These are phyloP conservation scores for Gentiana straminea DNA, from an alignment of 257 asterid genomes.

Conservation along the genomic window DNA sequence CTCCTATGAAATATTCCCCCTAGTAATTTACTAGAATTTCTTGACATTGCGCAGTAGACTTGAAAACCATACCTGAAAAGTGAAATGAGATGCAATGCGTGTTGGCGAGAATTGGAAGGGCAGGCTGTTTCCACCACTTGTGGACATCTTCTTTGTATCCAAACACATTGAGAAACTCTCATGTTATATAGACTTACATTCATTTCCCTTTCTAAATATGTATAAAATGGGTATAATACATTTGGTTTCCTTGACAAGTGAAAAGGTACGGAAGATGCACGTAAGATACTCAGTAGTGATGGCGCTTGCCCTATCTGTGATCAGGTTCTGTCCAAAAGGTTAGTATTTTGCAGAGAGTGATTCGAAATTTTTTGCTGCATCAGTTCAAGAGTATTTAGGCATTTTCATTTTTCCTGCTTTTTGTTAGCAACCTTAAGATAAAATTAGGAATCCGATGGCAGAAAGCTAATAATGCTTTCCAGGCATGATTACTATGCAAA, in stretches of 20 bases:
- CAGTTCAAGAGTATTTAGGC: not conserved
- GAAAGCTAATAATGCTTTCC: not conserved
- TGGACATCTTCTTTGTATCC: constrained; percentile 94
- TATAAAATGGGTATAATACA: not conserved
- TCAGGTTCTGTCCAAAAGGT: constrained; percentile 98
- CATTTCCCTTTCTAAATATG: not conserved
- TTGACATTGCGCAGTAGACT: not conserved
- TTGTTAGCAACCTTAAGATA: not conserved
- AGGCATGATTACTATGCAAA: constrained; percentile 1
- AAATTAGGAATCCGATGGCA: not conserved
- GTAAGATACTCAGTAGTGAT: constrained; percentile 71
- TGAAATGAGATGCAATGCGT: constrained; percentile 88
- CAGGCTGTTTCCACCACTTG: constrained; percentile 85
- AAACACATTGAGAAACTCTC: constrained; percentile 7
- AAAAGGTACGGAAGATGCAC: constrained; percentile 86
- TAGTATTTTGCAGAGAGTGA: not conserved
- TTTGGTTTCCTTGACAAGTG: constrained; percentile 39
- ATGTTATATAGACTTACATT: not conserved
- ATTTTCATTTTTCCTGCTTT: not conserved
- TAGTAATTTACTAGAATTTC: constrained; percentile 3
- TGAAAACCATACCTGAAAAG: constrained; percentile 10
- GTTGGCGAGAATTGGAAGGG: constrained; percentile 97
- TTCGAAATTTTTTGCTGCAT: not conserved
- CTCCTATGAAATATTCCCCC: too few relatives aligned
- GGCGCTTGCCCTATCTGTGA: constrained; percentile 96